Evolutionary conservation across 441 rosid genomes (phyloP).

Genomic region (Syzygium malaccense): DNA sequence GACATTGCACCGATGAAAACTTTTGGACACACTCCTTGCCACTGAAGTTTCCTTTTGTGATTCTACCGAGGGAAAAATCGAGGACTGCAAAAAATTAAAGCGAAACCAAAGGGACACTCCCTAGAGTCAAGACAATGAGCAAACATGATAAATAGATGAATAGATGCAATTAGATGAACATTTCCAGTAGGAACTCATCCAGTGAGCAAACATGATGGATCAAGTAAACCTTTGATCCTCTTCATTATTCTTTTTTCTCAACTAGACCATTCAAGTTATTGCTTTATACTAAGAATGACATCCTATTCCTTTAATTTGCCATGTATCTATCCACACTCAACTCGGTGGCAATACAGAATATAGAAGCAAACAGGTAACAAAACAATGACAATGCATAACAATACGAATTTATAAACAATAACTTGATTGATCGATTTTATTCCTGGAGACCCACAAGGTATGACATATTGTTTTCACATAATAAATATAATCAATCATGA

Average conservation of each 20-base stretch:
- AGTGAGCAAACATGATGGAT: not conserved
- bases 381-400: not conserved
- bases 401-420: not conserved
- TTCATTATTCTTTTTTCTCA: not conserved
- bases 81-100: not conserved
- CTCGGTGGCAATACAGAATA: not conserved
- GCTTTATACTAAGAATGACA: not conserved
- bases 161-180: not conserved
- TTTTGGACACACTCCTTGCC: not conserved
- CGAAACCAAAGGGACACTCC: not conserved
- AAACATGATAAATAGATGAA: not conserved
- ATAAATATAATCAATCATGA: not conserved
- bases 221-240: not conserved
- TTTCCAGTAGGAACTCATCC: not conserved
- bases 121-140: not conserved
- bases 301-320: not conserved
- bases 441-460: not conserved
- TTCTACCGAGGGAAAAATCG: not conserved
- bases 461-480: not conserved
- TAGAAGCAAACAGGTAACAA: not conserved
- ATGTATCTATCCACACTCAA: not conserved
- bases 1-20: too few species aligned
- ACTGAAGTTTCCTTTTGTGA: too few species aligned
- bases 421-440: not conserved
- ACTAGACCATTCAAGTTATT: not conserved